Conservation (phyloP, 768 basidiomycete species). For the Phanerochaete sordida region DNA sequence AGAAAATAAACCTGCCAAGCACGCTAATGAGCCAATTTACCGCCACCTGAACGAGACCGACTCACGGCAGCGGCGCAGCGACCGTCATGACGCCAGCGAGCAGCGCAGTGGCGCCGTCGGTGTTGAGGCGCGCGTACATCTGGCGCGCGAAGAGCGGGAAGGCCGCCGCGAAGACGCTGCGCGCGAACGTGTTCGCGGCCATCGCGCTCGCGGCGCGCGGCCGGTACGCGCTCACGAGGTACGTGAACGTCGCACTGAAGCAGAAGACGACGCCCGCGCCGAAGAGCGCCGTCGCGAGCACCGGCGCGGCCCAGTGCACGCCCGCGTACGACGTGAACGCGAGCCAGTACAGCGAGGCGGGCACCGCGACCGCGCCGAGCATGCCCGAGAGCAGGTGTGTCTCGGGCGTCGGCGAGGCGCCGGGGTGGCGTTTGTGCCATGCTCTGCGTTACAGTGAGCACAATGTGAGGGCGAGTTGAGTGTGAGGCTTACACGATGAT, state of each 20-base stretch:
- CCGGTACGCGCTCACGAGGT: slow-evolving; percentile 43
- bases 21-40: too few species aligned
- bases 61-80: slow-evolving; percentile 62
- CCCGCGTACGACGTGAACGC: slow-evolving; percentile 45
- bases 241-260: slow-evolving; percentile 64
- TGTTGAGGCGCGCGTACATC: slow-evolving; percentile 53
- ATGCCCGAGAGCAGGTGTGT: slow-evolving; percentile 61
- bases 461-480: neutral
- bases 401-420: slow-evolving; percentile 58
- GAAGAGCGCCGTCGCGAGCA: slow-evolving; percentile 38
- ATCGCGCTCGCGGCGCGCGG: slow-evolving; percentile 53
- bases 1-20: slow-evolving; percentile 52
- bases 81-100: slow-evolving; percentile 60
- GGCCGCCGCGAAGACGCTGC: slow-evolving; percentile 43
- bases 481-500: slow-evolving; percentile 28
- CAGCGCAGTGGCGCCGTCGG: slow-evolving; percentile 68
- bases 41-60: too few species aligned
- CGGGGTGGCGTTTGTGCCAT: slow-evolving; percentile 32
- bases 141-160: slow-evolving; percentile 52
- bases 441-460: slow-evolving; percentile 24
- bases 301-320: slow-evolving; percentile 42
- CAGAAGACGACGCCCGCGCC: slow-evolving; percentile 54
- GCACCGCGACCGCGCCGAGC: slow-evolving; percentile 60
- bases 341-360: slow-evolving; percentile 55
- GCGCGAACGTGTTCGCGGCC: slow-evolving; percentile 55